Evolutionary conservation across 805 yeast genomes (phyloP).

Genomic region (Saccharomycopsis fermentans): DNA sequence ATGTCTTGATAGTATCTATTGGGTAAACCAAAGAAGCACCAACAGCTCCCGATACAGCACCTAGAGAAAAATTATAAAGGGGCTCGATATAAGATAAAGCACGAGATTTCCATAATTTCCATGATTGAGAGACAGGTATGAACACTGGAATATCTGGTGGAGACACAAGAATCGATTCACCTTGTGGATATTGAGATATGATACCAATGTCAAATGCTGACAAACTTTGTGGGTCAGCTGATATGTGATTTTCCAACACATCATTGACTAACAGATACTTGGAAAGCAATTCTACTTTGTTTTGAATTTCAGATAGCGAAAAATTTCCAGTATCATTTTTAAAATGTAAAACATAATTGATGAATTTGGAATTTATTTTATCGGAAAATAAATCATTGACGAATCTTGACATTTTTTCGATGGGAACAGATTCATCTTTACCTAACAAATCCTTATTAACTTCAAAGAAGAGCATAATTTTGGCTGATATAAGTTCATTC

Average conservation of each 20-base stretch:
- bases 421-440: background rate
- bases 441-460: background rate
- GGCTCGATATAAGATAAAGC: constrained; percentile 32
- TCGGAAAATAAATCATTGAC: constrained; percentile 29
- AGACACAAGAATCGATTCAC: background rate
- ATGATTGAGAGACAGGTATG: background rate
- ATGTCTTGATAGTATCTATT: constrained; percentile 88
- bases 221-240: background rate
- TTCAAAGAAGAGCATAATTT: constrained; percentile 26
- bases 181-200: constrained; percentile 1
- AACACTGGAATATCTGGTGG: background rate
- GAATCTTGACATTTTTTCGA: constrained; percentile 14
- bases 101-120: background rate
- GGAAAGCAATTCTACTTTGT: constrained; percentile 8
- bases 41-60: constrained; percentile 93
- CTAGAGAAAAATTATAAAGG: constrained; percentile 75
- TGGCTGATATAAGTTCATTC: constrained; percentile 30
- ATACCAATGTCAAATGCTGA: background rate
- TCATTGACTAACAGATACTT: constrained; percentile 10
- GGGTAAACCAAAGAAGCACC: constrained; percentile 99
- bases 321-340: background rate
- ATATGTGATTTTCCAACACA: background rate
- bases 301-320: constrained; percentile 5
- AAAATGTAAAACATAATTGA: constrained; percentile 23
- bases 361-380: constrained; percentile 28